Percentiles rank a stretch among this genome's conserved stretches.
Evolutionary conservation across 805 yeast genomes (phyloP).

Genomic region (Zygosaccharomyces pseudorouxii): DNA sequence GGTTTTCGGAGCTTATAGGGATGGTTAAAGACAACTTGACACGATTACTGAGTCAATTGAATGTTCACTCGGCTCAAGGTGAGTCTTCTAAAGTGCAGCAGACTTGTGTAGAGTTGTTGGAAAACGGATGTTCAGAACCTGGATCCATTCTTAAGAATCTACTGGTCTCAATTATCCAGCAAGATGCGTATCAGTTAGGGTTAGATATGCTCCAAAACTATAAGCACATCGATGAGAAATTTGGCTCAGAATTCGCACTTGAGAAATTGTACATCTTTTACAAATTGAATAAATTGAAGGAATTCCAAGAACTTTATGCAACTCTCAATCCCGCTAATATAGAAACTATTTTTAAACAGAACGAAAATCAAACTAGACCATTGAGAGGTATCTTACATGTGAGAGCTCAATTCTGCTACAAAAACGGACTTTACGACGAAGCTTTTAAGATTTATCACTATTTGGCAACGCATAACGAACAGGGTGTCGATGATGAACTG

Average conservation of each 20-base stretch:
- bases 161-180: slow-evolving; percentile 57
- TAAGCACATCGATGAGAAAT: slow-evolving; percentile 36
- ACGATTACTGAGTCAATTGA: slow-evolving; percentile 25
- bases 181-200: slow-evolving; percentile 58
- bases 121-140: slow-evolving; percentile 20
- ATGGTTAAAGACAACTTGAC: slow-evolving; percentile 28
- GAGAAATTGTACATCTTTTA: slow-evolving; percentile 63
- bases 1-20: neutral
- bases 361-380: slow-evolving; percentile 9
- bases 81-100: slow-evolving; percentile 28
- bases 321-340: slow-evolving; percentile 16
- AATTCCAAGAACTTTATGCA: slow-evolving; percentile 28
- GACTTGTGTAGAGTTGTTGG: slow-evolving; percentile 24
- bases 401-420: slow-evolving; percentile 50
- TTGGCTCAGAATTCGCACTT: slow-evolving; percentile 36
- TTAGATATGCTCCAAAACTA: slow-evolving; percentile 39
- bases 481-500: slow-evolving; percentile 35
- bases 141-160: slow-evolving; percentile 38
- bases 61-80: slow-evolving; percentile 30
- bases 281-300: slow-evolving; percentile 42
- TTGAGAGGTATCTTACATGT: slow-evolving; percentile 44
- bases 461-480: slow-evolving; percentile 37
- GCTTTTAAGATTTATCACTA: slow-evolving; percentile 50
- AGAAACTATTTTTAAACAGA: slow-evolving; percentile 6
- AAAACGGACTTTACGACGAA: slow-evolving; percentile 45